Percentiles rank a stretch among this genome's conserved stretches.
These are phyloP conservation scores for Puccinia polysora DNA, from an alignment of 1,284 basidiomycete species.

Conservation along the genomic window DNA sequence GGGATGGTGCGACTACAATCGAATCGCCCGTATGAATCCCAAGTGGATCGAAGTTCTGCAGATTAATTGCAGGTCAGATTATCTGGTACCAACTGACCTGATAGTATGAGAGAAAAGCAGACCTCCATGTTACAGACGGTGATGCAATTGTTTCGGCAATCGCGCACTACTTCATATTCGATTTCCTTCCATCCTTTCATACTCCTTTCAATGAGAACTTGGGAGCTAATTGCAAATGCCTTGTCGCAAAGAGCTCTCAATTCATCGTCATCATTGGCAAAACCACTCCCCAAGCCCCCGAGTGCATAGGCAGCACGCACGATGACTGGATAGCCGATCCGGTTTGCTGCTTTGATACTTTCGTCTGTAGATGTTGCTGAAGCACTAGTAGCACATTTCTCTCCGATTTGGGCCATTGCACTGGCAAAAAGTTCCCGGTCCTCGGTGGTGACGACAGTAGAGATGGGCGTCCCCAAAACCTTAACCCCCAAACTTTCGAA, in stretches of 20 bases:
- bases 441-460: conserved; percentile 95
- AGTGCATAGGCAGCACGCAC: conserved; percentile 94
- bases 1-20: conserved; percentile 96
- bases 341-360: conserved; percentile 72
- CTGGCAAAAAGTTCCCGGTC: conserved; percentile 89
- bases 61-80: conserved; percentile 15
- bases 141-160: conserved; percentile 95
- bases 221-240: conserved; percentile 93
- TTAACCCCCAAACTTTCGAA: conserved; percentile 74
- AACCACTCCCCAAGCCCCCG: conserved; percentile 89
- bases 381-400: conserved; percentile 82
- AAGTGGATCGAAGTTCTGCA: conserved; percentile 92
- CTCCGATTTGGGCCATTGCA: conserved; percentile 94
- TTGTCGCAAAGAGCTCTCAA: conserved; percentile 80
- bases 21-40: conserved; percentile 99
- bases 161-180: conserved; percentile 98
- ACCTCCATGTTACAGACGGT: conserved; percentile 99
- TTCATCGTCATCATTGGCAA: conserved; percentile 83
- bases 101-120: conserved; percentile 50
- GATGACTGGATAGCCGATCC: conserved; percentile 94
- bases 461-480: conserved; percentile 92
- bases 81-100: conserved; percentile 5
- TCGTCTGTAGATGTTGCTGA: conserved; percentile 77
- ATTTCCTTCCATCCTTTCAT: conserved; percentile 99
- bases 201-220: conserved; percentile 94